Conservation (phyloP, 2,329 filamentous ascomycete species). For the Fusarium redolens region DNA sequence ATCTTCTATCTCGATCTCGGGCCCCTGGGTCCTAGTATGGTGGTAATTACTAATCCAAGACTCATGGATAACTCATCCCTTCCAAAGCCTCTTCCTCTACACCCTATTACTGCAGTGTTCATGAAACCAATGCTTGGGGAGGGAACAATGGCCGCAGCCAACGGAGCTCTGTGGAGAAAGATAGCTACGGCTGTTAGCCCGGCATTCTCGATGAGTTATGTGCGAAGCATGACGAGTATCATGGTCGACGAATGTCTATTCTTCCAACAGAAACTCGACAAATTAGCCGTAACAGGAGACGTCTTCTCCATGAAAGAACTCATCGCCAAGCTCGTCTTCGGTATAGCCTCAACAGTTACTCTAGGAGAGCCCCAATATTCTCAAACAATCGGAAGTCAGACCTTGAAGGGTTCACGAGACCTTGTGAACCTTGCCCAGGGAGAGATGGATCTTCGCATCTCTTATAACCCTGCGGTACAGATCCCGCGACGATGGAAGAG, state of each 20-base stretch:
- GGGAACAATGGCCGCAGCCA: neutral
- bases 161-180: constrained; percentile 10
- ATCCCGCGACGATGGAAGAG: constrained; percentile 16
- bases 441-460: constrained; percentile 1
- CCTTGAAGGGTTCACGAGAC: neutral
- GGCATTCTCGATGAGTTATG: constrained; percentile 1
- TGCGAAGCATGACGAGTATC: neutral
- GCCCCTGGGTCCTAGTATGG: neutral
- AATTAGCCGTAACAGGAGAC: neutral
- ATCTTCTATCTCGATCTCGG: constrained; percentile 31
- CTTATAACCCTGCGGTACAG: constrained; percentile 7
- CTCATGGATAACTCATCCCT: constrained; percentile 11
- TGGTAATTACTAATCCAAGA: neutral
- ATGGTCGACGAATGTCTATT: constrained; percentile 7
- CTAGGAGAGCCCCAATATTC: neutral
- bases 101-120: neutral
- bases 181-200: neutral
- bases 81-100: neutral
- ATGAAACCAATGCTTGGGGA: constrained; percentile 3
- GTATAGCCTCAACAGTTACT: neutral
- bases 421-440: constrained; percentile 5
- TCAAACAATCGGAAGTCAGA: constrained; percentile 12
- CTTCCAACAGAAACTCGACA: neutral
- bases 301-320: constrained; percentile 26
- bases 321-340: neutral